A percentile compares a stretch with the other conserved stretches of the same genome.
These are phyloP conservation scores for Hypoxylon crocopeplum DNA, from an alignment of 495 filamentous ascomycete species.

Conservation along the genomic window DNA sequence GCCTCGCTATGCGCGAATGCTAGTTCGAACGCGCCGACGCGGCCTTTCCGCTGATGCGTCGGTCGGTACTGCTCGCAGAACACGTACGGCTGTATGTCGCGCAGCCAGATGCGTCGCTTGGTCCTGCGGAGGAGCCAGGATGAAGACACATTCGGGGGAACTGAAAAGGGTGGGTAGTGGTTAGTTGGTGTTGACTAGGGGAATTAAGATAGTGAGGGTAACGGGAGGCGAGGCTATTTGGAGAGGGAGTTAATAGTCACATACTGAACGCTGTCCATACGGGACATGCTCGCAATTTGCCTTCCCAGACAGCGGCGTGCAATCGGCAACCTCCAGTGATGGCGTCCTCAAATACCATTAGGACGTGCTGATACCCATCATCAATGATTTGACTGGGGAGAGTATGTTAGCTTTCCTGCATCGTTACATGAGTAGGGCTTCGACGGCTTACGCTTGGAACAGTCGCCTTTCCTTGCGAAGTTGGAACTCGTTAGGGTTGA, in stretches of 20 bases:
- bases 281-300: slow-evolving; percentile 59
- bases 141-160: slow-evolving; percentile 63
- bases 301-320: slow-evolving; percentile 58
- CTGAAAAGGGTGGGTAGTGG: slow-evolving; percentile 39
- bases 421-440: not conserved
- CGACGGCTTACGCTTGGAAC: slow-evolving; percentile 68
- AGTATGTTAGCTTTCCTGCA: slow-evolving; percentile 20
- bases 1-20: slow-evolving; percentile 53
- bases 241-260: slow-evolving; percentile 12
- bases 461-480: slow-evolving; percentile 68
- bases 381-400: slow-evolving; percentile 71
- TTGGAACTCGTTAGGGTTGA: slow-evolving; percentile 64
- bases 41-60: slow-evolving; percentile 52
- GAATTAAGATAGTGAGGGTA: not conserved
- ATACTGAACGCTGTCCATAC: slow-evolving; percentile 78
- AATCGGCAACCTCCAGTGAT: slow-evolving; percentile 66
- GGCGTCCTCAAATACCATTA: slow-evolving; percentile 74
- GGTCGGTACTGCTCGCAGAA: slow-evolving; percentile 67
- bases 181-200: not conserved
- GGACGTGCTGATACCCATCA: slow-evolving; percentile 70
- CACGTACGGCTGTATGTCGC: slow-evolving; percentile 66
- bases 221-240: too few species aligned
- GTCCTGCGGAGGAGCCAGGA: slow-evolving; percentile 64
- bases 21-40: slow-evolving; percentile 52
- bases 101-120: slow-evolving; percentile 62